Conservation (phyloP, 495 filamentous ascomycete species). For the Lasiosphaeria miniovina region DNA sequence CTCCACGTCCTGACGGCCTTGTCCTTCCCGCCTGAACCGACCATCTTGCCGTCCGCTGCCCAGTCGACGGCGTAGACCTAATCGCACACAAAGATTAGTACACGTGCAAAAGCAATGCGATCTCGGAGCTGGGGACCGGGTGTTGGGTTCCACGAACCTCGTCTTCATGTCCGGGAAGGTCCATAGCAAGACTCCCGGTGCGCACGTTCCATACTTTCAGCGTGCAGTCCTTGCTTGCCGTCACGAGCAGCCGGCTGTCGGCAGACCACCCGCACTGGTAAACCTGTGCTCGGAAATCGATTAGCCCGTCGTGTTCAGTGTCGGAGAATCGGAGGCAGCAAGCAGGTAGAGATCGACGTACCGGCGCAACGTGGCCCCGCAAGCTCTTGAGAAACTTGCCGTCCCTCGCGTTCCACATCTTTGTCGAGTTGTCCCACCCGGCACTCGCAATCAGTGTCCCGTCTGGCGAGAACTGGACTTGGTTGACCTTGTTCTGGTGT, state of each 20-base stretch:
- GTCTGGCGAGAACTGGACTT: slow-evolving; percentile 90
- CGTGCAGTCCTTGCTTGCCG: slow-evolving; percentile 86
- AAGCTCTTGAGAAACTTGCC: slow-evolving; percentile 81
- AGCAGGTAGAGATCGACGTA: slow-evolving; percentile 3
- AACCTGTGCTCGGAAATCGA: slow-evolving; percentile 40
- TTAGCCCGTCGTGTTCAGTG: background rate
- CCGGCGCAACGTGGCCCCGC: slow-evolving; percentile 83
- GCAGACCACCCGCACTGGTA: slow-evolving; percentile 89
- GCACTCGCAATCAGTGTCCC: slow-evolving; percentile 81
- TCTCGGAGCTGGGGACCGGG: background rate
- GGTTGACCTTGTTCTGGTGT: slow-evolving; percentile 95
- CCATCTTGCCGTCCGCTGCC: slow-evolving; percentile 38
- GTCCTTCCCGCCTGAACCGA: slow-evolving; percentile 81
- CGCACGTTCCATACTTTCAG: slow-evolving; percentile 91
- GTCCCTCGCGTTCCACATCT: slow-evolving; percentile 47
- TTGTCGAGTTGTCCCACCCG: slow-evolving; percentile 74
- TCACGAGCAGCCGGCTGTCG: slow-evolving; percentile 82
- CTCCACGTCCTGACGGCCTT: slow-evolving; percentile 87
- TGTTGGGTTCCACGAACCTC: slow-evolving; percentile 74
- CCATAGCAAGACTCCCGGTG: slow-evolving; percentile 74
- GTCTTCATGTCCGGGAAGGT: slow-evolving; percentile 91
- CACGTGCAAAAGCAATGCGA: no score
- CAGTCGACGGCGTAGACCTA: slow-evolving; percentile 58
- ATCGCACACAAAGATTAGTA: background rate
- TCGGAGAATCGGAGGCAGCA: background rate